A percentile compares a stretch with the other conserved stretches of the same genome.
Conservation (phyloP, 768 basidiomycete genomes). For the Trametes gibbosa region DNA sequence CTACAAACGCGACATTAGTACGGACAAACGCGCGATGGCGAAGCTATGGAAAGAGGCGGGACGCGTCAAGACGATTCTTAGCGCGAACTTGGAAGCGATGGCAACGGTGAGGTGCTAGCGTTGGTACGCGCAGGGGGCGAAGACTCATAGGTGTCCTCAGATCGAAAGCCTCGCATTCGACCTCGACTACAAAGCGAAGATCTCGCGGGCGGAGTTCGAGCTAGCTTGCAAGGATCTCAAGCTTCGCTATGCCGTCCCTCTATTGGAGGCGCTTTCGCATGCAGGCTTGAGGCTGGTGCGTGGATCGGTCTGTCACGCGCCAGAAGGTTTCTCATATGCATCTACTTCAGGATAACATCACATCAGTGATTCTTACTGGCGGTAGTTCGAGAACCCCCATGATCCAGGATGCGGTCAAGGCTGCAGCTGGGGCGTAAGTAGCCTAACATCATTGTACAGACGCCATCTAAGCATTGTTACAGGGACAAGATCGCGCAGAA, state of each 20-base stretch:
- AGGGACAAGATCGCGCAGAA: slow-evolving; percentile 88
- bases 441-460: neutral
- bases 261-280: slow-evolving; percentile 65
- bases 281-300: slow-evolving; percentile 68
- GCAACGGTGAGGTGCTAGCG: slow-evolving; percentile 53
- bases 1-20: slow-evolving; percentile 62
- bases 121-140: neutral
- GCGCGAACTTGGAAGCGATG: slow-evolving; percentile 82
- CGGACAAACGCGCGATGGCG: slow-evolving; percentile 82
- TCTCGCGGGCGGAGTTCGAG: slow-evolving; percentile 82
- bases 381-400: slow-evolving; percentile 89
- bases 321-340: neutral
- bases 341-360: slow-evolving; percentile 62
- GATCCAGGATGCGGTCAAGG: slow-evolving; percentile 80
- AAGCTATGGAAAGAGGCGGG: slow-evolving; percentile 94
- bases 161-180: slow-evolving; percentile 90
- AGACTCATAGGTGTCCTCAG: slow-evolving; percentile 32
- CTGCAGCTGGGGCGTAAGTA: slow-evolving; percentile 74
- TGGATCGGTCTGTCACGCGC: too few relatives aligned
- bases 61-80: slow-evolving; percentile 87
- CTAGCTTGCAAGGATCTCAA: slow-evolving; percentile 64
- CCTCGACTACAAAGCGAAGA: slow-evolving; percentile 80
- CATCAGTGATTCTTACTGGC: slow-evolving; percentile 91
- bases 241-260: slow-evolving; percentile 62
- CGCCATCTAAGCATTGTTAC: neutral